Conservation (phyloP, 768 basidiomycete species). For the Russula ochroleuca region DNA sequence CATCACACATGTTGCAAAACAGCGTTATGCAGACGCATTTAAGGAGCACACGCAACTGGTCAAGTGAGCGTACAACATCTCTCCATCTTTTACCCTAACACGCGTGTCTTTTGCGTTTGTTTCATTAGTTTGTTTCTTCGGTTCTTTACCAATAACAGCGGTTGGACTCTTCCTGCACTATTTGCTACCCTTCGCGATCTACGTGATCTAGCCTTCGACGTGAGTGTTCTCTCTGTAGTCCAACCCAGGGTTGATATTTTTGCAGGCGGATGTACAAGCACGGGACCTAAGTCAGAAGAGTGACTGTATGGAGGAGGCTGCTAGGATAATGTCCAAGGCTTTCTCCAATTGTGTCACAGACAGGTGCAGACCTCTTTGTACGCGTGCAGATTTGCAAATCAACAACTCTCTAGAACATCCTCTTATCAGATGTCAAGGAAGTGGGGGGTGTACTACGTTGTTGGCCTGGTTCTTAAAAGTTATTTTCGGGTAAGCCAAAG, state of each 20-base stretch:
- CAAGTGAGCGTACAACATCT: constrained; percentile 48
- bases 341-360: constrained; percentile 89
- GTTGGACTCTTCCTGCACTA: constrained; percentile 82
- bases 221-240: constrained; percentile 33
- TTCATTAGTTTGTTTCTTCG: constrained; percentile 61
- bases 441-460: constrained; percentile 92
- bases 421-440: constrained; percentile 70
- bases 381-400: neutral
- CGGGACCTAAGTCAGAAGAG: constrained; percentile 48
- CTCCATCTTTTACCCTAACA: neutral
- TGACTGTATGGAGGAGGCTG: constrained; percentile 81
- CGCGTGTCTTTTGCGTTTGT: constrained; percentile 1
- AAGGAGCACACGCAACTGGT: constrained; percentile 74
- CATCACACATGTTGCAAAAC: constrained; percentile 63
- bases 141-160: constrained; percentile 73
- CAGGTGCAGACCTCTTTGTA: constrained; percentile 40
- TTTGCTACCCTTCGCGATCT: constrained; percentile 80
- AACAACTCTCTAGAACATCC: constrained; percentile 47
- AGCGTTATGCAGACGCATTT: constrained; percentile 67
- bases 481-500: constrained; percentile 77
- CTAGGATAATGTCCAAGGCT: constrained; percentile 81
- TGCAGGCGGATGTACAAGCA: constrained; percentile 29
- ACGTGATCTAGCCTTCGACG: constrained; percentile 81
- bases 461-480: constrained; percentile 84
- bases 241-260: neutral